Evolutionary conservation across 352 stramenopile genomes (phyloP).

Genomic region (Phytophthora fragariae): DNA sequence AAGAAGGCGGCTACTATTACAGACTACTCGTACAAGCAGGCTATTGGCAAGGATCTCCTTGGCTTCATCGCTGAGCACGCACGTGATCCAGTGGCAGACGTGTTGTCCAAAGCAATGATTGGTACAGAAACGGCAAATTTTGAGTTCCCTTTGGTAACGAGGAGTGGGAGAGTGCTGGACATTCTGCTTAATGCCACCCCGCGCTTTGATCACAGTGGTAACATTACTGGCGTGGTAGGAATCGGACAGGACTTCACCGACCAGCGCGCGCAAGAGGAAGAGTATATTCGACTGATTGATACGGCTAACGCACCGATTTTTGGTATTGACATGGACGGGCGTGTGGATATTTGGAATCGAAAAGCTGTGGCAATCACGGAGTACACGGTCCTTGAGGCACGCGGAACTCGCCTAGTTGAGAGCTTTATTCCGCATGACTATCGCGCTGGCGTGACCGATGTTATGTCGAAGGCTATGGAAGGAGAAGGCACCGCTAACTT

Average conservation of each 20-base stretch:
- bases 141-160: slow-evolving; percentile 86
- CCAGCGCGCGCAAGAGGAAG: slow-evolving; percentile 84
- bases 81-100: slow-evolving; percentile 65
- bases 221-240: slow-evolving; percentile 80
- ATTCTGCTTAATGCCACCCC: slow-evolving; percentile 87
- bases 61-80: slow-evolving; percentile 77
- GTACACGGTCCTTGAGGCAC: slow-evolving; percentile 90
- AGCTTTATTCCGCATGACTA: slow-evolving; percentile 89
- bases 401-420: slow-evolving; percentile 89
- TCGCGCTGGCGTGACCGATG: slow-evolving; percentile 58
- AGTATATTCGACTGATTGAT: slow-evolving; percentile 90
- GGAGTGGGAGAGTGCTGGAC: slow-evolving; percentile 67
- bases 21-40: slow-evolving; percentile 89
- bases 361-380: slow-evolving; percentile 92
- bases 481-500: slow-evolving; percentile 84
- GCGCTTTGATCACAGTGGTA: slow-evolving; percentile 70
- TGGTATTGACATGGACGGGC: slow-evolving; percentile 83
- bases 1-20: slow-evolving; percentile 91
- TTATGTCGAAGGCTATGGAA: slow-evolving; percentile 70
- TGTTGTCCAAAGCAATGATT: slow-evolving; percentile 70
- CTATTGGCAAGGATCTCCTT: slow-evolving; percentile 81
- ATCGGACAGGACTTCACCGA: slow-evolving; percentile 89
- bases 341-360: slow-evolving; percentile 92
- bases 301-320: slow-evolving; percentile 93
- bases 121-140: slow-evolving; percentile 84